Conservation (phyloP, 331 rosid species). For the Rhamnella rubrinervis region DNA sequence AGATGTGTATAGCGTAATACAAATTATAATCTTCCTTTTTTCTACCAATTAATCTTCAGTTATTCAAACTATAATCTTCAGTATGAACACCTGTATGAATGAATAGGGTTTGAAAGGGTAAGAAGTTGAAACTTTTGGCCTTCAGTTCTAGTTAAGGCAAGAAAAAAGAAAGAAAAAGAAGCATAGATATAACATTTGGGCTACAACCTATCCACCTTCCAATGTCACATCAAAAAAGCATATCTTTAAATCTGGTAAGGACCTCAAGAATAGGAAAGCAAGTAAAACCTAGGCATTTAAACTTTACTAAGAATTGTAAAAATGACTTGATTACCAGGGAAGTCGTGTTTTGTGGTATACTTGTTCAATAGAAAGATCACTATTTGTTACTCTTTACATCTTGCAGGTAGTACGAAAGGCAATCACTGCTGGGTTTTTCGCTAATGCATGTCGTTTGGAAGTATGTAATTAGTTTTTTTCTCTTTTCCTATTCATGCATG, state of each 20-base stretch:
- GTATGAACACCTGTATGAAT: no score
- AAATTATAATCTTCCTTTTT: no score
- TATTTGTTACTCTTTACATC: neutral
- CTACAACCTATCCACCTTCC: neutral
- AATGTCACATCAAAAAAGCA: neutral
- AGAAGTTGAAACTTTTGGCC: neutral
- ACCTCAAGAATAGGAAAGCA: neutral
- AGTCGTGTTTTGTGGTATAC: neutral
- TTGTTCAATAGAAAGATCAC: neutral
- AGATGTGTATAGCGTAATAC: no score
- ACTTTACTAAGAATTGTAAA: neutral
- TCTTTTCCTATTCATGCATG: neutral
- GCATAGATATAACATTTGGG: neutral
- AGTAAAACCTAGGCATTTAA: neutral
- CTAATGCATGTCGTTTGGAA: conserved; percentile 74
- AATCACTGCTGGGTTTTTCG: conserved; percentile 77
- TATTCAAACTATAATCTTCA: no score
- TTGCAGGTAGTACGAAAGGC: conserved; percentile 78
- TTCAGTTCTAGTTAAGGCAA: no score
- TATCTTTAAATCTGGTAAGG: neutral
- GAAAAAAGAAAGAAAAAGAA: neutral
- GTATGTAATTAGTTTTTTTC: conserved; percentile 37
- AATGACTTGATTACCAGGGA: neutral
- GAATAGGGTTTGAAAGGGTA: neutral
- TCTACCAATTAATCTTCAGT: no score